Evolutionary conservation across 345 rosid species (phyloP), one percentile per base, ranked within the genome.

Genomic region (Hibiscus trionum): DNA sequence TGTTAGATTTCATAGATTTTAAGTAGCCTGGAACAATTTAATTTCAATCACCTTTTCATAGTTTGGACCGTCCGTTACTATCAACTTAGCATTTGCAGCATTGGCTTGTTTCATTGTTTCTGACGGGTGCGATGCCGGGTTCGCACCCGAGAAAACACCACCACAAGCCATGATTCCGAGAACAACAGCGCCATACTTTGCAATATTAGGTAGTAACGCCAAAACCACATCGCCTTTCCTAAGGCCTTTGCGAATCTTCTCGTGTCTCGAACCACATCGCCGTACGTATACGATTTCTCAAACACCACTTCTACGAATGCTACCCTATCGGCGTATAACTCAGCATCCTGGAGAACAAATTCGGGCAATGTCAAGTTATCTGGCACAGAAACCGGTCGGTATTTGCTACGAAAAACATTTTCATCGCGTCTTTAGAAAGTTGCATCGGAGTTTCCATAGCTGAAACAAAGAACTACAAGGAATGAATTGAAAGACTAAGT

Each of bases 131-230:
- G 88, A 84, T 0, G 95, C 67, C 0, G 99, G 99, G 77, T 96
- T 93, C 37, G 88, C 94, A 1, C 97, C 99, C 0, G 98, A 96
- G 78, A 90, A 93, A 27, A 96, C 90, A 12, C 87, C 94, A 3
- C 97, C 95, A 3, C 93, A 86, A 17, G 99, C 84, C 99, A 93
- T 96, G 69, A 93, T 86, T n/a, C 95, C 97, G 0, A 93, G 87
- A 0, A 86, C 96, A 27, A 89, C 83, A 17, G 88, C 87, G 69
- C 84, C 99, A 71, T 91, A 96, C 78, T 91, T 97, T 0, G 95
- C 96, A 8, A 91, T 76, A 50, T 93, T 93, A 2, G 99, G 99
- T 42, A 96, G 86, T 63, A 85, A 88, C n/a, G 91, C 95, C n/a
- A 93, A 62, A 77, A 96, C 95, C 4, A 93, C 90, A n/a, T 76